A percentile compares a stretch with the other conserved stretches of the same genome.
phyloP scores from a whole-genome alignment of 371 early-diverging fungal species.

The Dichotomocladium elegans region DNA sequence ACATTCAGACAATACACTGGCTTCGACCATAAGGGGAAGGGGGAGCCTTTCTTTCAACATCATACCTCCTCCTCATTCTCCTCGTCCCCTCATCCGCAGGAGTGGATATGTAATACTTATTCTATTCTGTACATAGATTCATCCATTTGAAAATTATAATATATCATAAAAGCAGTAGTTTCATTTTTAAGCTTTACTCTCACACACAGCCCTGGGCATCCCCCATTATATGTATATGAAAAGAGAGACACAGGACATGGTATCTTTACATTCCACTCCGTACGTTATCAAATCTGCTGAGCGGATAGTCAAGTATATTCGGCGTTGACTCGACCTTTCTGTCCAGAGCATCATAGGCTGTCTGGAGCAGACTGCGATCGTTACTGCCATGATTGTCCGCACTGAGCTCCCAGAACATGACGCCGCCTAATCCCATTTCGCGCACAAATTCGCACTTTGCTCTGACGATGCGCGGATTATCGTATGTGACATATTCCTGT shows the following conservation, averaged over 20 bases:
- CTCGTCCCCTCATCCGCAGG: background rate
- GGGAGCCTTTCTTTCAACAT: too few species aligned
- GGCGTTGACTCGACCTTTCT: constrained; percentile 31
- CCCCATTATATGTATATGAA: too few species aligned
- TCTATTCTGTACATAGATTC: too few species aligned
- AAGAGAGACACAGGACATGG: too few species aligned
- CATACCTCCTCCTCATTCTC: background rate
- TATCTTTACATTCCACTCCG: constrained; percentile 7
- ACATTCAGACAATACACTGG: too few species aligned
- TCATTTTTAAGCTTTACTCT: too few species aligned
- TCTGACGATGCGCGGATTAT: constrained; percentile 62
- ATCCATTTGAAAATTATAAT: too few species aligned
- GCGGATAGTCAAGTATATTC: constrained; percentile 44
- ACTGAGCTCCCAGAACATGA: constrained; percentile 85
- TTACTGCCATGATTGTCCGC: constrained; percentile 38
- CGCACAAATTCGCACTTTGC: constrained; percentile 75
- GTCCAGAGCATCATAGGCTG: constrained; percentile 32
- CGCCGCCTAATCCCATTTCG: constrained; percentile 66
- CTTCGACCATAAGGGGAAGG: too few species aligned
- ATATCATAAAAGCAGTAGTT: too few species aligned
- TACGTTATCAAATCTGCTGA: constrained; percentile 50
- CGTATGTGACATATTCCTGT: constrained; percentile 78
- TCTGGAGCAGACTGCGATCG: constrained; percentile 37
- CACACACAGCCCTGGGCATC: too few species aligned
- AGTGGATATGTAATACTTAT: background rate